phyloP scores from a whole-genome alignment of 1,284 basidiomycete genomes.

The Ceratorhiza oryzae-sativae region DNA sequence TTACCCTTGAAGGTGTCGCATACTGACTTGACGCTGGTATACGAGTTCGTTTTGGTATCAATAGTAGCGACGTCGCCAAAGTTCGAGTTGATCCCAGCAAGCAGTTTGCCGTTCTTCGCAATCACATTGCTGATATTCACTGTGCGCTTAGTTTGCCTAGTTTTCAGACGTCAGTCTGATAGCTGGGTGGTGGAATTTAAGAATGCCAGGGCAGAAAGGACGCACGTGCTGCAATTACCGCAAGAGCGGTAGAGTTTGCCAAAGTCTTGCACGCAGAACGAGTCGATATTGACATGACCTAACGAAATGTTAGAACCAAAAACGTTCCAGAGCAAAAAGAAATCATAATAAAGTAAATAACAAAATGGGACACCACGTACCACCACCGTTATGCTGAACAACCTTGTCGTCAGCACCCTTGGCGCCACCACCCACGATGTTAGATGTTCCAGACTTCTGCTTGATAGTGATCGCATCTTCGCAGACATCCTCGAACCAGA shows the following conservation, averaged over 20 bases:
- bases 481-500: conserved; percentile 56
- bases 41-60: conserved; percentile 24
- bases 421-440: conserved; percentile 41
- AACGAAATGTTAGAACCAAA: not conserved
- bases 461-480: conserved; percentile 53
- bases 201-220: no score
- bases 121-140: conserved; percentile 46
- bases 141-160: conserved; percentile 44
- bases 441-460: conserved; percentile 39
- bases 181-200: no score
- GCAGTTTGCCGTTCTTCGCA: conserved; percentile 37
- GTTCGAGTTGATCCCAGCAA: conserved; percentile 43
- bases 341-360: no score
- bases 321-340: no score
- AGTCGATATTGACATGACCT: conserved; percentile 25
- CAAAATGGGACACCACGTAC: conserved; percentile 3
- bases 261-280: conserved; percentile 6
- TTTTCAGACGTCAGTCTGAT: no score
- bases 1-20: conserved; percentile 40
- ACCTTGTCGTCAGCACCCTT: conserved; percentile 40
- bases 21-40: conserved; percentile 36
- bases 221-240: conserved; percentile 41
- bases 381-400: conserved; percentile 41
- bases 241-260: conserved; percentile 40
- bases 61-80: conserved; percentile 41